These are phyloP conservation scores for Zygnema circumcarinatum DNA, from an alignment of 139 green algal genomes.

Conservation along the genomic window DNA sequence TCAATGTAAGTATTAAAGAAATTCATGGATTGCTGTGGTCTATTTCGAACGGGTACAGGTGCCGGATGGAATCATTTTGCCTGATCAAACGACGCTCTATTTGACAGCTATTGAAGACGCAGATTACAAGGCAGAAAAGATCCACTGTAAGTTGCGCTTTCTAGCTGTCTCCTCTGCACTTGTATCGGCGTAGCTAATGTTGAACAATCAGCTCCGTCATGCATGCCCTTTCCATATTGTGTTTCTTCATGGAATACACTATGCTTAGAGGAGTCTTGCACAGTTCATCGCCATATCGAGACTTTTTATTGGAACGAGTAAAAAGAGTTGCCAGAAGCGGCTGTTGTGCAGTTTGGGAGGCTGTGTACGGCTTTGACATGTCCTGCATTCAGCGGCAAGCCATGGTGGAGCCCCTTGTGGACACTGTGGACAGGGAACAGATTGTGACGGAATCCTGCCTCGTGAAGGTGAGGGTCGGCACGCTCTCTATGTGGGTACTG, in stretches of 20 bases:
- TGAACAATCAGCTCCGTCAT: no score
- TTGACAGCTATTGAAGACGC: constrained; percentile 87
- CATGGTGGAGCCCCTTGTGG: constrained; percentile 59
- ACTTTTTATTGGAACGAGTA: no score
- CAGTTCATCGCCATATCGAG: no score
- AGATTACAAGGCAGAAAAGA: constrained; percentile 92
- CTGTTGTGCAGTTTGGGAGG: constrained; percentile 84
- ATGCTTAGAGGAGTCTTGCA: no score
- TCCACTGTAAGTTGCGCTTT: constrained; percentile 66
- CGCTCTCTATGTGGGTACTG: not conserved
- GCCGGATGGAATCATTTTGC: constrained; percentile 79
- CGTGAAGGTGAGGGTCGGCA: constrained; percentile 33
- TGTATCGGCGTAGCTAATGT: no score
- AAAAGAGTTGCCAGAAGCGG: no score
- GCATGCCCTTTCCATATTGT: no score
- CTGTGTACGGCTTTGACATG: constrained; percentile 94
- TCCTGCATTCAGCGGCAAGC: constrained; percentile 80
- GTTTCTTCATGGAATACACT: no score
- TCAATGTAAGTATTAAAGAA: no score
- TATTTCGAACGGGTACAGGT: no score
- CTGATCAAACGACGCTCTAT: constrained; percentile 75
- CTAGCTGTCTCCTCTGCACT: not conserved
- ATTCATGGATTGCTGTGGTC: no score
- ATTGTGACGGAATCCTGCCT: constrained; percentile 65
- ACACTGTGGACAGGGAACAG: constrained; percentile 61